Evolutionary conservation across 176 grass and related monocot species (phyloP).

Genomic region (Guadua angustifolia): DNA sequence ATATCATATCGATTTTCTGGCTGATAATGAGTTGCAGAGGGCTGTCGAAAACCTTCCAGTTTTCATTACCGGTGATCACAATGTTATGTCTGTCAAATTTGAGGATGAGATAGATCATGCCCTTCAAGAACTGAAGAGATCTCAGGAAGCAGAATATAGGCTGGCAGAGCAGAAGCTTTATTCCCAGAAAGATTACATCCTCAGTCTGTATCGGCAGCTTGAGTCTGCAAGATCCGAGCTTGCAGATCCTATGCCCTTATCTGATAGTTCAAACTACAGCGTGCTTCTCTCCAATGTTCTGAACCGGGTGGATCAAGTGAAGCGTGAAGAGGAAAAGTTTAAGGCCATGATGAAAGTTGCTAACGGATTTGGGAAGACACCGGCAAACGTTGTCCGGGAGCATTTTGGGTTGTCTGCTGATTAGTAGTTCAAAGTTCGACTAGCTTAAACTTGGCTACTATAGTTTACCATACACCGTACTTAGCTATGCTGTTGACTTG

Average conservation of each 20-base stretch:
- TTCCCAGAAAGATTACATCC: conserved; percentile 72
- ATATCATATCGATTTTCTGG: conserved; percentile 43
- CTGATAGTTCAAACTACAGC: conserved; percentile 50
- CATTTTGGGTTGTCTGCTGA: conserved; percentile 51
- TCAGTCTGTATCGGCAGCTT: conserved; percentile 68
- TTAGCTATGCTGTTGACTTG: conserved; percentile 10
- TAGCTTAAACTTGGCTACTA: not conserved
- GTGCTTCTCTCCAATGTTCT: conserved; percentile 58
- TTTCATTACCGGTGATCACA: conserved; percentile 57
- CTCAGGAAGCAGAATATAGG: conserved; percentile 65
- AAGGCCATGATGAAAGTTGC: conserved; percentile 69
- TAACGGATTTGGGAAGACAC: conserved; percentile 55
- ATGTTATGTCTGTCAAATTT: conserved; percentile 59
- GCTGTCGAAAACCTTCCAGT: conserved; percentile 30
- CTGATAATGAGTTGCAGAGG: conserved; percentile 34
- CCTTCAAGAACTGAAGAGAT: conserved; percentile 71
- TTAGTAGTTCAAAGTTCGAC: conserved; percentile 30
- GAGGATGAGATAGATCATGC: conserved; percentile 66
- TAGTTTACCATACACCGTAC: conserved; percentile 34
- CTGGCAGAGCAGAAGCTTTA: conserved; percentile 80
- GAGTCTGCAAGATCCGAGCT: conserved; percentile 62
- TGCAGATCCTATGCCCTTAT: conserved; percentile 54
- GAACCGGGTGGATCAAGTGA: conserved; percentile 65
- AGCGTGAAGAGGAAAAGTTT: conserved; percentile 74
- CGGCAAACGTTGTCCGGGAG: conserved; percentile 38